Evolutionary conservation across 1,284 basidiomycete genomes (phyloP).

Genomic region (Leccinum solheimii): DNA sequence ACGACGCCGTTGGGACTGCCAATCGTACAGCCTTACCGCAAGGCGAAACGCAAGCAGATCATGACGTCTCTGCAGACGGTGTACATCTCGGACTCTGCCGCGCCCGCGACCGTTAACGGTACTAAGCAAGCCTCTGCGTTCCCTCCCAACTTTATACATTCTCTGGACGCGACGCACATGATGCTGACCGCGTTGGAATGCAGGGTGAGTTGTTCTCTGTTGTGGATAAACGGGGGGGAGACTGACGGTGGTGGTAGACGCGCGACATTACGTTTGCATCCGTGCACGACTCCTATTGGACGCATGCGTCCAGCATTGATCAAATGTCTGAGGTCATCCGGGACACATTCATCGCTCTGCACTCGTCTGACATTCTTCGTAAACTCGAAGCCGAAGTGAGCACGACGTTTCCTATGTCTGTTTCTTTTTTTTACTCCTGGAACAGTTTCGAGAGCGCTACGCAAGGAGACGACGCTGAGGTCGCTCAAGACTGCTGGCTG

Average conservation of each 20-base stretch:
- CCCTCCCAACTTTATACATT: slow-evolving; percentile 99
- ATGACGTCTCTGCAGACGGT: slow-evolving; percentile 88
- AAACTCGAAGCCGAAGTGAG: slow-evolving; percentile 61
- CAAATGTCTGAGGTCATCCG: slow-evolving; percentile 89
- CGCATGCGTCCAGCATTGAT: slow-evolving; percentile 88
- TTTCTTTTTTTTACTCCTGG: not conserved
- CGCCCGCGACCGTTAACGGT: slow-evolving; percentile 79
- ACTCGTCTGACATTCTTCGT: slow-evolving; percentile 81
- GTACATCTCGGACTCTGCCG: slow-evolving; percentile 89
- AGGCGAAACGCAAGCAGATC: slow-evolving; percentile 80
- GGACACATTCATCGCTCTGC: slow-evolving; percentile 91
- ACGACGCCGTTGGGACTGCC: slow-evolving; percentile 93
- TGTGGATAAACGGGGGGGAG: not conserved
- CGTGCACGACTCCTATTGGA: slow-evolving; percentile 99
- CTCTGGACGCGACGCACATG: slow-evolving; percentile 98
- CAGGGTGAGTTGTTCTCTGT: slow-evolving; percentile 48
- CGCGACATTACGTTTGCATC: slow-evolving; percentile 85
- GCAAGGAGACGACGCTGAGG: slow-evolving; percentile 43
- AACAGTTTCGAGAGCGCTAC: slow-evolving; percentile 79
- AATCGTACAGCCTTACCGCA: slow-evolving; percentile 96
- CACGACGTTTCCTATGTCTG: not conserved
- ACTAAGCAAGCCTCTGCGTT: slow-evolving; percentile 94
- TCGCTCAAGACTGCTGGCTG: slow-evolving; percentile 44
- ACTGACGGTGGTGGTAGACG: slow-evolving; percentile 43
- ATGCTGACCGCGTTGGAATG: slow-evolving; percentile 95